These are phyloP conservation scores for Fusarium transvaalense DNA, from an alignment of 2,329 filamentous ascomycete species.

Conservation along the genomic window DNA sequence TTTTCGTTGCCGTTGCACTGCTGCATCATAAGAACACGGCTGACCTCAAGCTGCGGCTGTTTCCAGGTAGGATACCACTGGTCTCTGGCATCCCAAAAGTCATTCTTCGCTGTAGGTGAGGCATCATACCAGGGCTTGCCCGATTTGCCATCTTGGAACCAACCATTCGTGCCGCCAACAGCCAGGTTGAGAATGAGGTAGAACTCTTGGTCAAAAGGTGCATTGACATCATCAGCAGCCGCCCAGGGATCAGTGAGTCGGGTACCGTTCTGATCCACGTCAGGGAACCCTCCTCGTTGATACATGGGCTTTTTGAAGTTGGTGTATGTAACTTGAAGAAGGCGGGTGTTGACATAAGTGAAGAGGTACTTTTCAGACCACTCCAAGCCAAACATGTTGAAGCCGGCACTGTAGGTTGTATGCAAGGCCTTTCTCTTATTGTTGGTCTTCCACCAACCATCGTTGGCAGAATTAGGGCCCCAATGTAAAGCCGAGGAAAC, in stretches of 20 bases:
- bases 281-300: constrained; percentile 75
- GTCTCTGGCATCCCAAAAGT: constrained; percentile 79
- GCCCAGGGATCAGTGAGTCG: constrained; percentile 74
- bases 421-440: constrained; percentile 80
- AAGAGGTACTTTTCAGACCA: constrained; percentile 92
- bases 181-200: constrained; percentile 82
- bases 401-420: constrained; percentile 76
- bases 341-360: constrained; percentile 84
- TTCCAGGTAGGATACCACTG: constrained; percentile 80
- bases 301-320: constrained; percentile 78
- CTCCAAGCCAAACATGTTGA: constrained; percentile 84
- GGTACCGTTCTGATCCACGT: constrained; percentile 73
- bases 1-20: constrained; percentile 72
- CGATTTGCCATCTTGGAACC: constrained; percentile 79
- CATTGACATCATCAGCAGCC: constrained; percentile 68
- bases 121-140: constrained; percentile 85
- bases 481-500: constrained; percentile 84
- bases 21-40: constrained; percentile 77
- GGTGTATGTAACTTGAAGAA: constrained; percentile 84
- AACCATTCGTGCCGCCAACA: constrained; percentile 83
- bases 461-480: constrained; percentile 78
- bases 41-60: constrained; percentile 75
- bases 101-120: constrained; percentile 73
- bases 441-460: constrained; percentile 87
- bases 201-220: constrained; percentile 82